phyloP scores from a whole-genome alignment of 2,329 filamentous ascomycete genomes.

The Talaromyces funiculosus region DNA sequence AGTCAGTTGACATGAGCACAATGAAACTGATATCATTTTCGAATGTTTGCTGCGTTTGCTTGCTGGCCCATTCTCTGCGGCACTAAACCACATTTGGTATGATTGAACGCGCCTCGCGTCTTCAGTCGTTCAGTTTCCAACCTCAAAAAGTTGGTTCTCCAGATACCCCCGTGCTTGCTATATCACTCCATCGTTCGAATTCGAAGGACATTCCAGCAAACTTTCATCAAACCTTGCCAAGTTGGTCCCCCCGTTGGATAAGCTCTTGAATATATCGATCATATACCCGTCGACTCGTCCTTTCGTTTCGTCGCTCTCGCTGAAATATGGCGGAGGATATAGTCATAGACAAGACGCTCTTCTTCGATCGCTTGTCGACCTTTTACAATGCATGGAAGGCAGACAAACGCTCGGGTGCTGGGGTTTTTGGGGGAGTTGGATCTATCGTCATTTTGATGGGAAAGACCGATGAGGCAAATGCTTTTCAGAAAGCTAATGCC shows the following conservation, averaged over 20 bases:
- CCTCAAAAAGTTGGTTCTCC: not conserved
- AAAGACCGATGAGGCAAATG: constrained; percentile 82
- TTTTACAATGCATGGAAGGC: constrained; percentile 92
- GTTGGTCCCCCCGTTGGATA: not conserved
- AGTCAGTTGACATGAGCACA: constrained; percentile 2
- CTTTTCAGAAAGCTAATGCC: constrained; percentile 93
- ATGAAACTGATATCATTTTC: not conserved
- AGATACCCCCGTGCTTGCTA: not conserved
- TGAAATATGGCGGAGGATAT: constrained; percentile 69
- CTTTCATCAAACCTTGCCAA: not conserved
- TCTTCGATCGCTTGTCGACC: constrained; percentile 86
- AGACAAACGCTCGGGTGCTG: constrained; percentile 83
- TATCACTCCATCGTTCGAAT: not conserved
- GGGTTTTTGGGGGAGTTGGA: constrained; percentile 75
- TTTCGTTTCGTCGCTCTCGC: not conserved
- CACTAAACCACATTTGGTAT: constrained; percentile 11
- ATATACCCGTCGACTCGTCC: not conserved
- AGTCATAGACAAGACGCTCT: constrained; percentile 87
- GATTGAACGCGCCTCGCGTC: constrained; percentile 15
- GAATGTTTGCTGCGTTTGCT: constrained; percentile 8
- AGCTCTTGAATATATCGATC: not conserved
- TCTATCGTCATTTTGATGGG: constrained; percentile 90
- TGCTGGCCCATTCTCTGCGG: not conserved
- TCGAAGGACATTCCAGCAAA: not conserved
- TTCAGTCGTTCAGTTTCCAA: not conserved